These are phyloP conservation scores for Cystobasidium pallidum DNA, from an alignment of 1,284 basidiomycete species.

Conservation along the genomic window DNA sequence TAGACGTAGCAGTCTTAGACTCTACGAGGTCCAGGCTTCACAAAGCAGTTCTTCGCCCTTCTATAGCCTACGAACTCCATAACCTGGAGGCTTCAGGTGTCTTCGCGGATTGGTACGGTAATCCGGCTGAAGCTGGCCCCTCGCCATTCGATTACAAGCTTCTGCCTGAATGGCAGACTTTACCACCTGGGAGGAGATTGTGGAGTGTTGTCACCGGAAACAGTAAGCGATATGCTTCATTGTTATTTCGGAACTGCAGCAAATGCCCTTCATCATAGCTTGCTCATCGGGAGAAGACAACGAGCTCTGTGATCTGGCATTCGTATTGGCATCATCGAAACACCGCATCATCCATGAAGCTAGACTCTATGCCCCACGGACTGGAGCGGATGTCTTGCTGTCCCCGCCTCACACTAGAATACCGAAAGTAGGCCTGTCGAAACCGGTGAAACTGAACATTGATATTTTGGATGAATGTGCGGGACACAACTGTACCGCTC, in stretches of 20 bases:
- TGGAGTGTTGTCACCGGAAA: slow-evolving; percentile 18
- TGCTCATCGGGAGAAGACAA: background rate
- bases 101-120: slow-evolving; percentile 31
- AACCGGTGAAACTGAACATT: background rate
- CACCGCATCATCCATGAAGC: background rate
- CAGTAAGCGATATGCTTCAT: background rate
- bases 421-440: no score
- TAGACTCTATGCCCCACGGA: background rate
- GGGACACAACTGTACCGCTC: slow-evolving; percentile 15
- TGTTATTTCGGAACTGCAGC: no score
- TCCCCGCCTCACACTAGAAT: no score
- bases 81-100: slow-evolving; percentile 16
- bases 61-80: slow-evolving; percentile 17
- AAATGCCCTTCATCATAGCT: background rate
- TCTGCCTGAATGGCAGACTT: slow-evolving; percentile 28
- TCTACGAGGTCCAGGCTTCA: slow-evolving; percentile 22
- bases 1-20: slow-evolving; percentile 23
- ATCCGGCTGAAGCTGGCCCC: slow-evolving; percentile 13
- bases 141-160: slow-evolving; percentile 38
- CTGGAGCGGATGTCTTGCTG: no score
- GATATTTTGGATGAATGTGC: slow-evolving; percentile 24
- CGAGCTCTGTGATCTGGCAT: background rate
- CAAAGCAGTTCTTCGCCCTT: slow-evolving; percentile 10
- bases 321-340: background rate
- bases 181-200: background rate